These are phyloP conservation scores for Fagopyrum tataricum DNA, from an alignment of 148 eudicot genomes.

Conservation along the genomic window DNA sequence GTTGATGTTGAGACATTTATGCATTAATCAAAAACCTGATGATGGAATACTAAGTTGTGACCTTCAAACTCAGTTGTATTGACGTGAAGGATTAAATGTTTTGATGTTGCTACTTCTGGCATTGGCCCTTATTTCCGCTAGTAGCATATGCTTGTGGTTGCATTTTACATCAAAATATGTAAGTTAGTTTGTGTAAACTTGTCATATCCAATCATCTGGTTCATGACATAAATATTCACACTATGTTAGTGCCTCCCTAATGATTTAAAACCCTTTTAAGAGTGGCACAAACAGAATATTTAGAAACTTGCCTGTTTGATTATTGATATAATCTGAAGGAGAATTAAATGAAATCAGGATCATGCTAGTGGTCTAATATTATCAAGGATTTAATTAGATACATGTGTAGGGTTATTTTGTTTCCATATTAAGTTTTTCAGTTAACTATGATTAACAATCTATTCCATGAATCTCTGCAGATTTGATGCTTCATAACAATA, in stretches of 20 bases:
- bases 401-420: neutral
- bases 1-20: neutral
- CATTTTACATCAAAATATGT: neutral
- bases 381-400: neutral
- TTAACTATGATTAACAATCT: too few relatives aligned
- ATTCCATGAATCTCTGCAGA: neutral
- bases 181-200: neutral
- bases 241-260: neutral
- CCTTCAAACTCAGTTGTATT: neutral
- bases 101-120: neutral
- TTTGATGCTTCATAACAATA: neutral
- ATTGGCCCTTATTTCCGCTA: neutral
- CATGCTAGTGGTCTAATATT: neutral
- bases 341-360: neutral
- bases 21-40: neutral
- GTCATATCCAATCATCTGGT: neutral
- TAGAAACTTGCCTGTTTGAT: neutral
- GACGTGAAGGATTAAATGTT: neutral
- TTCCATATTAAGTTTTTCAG: too few relatives aligned
- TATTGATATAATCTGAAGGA: neutral
- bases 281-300: neutral
- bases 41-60: neutral
- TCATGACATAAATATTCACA: neutral
- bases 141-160: neutral
- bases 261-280: neutral